Base-by-base conservation (phyloP, 2,329 filamentous ascomycete species). In the Colletotrichum filicis region DNA sequence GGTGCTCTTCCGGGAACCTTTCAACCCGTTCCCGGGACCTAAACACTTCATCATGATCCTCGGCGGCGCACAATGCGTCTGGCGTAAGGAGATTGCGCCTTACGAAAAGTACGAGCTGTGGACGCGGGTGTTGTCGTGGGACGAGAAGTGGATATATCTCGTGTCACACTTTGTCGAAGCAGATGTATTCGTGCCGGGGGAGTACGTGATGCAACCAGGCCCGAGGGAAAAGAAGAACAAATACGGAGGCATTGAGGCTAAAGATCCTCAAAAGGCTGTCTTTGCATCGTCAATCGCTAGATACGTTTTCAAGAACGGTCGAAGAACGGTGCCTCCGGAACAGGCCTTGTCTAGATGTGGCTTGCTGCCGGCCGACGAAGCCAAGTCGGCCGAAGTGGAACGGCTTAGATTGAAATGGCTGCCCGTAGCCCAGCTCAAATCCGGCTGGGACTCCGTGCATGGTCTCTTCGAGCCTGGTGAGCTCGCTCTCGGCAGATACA, bases 291-390 rank as follows among this genome's bases (percentile, higher is more conserved):
- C 91, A 0, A 82, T 95, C 52, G 92, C 89, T 83, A 95, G 95
- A 84, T 95, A 95, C 80, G 94, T 96, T 32, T 91, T 94, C 80
- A 96, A 96, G 85, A 87, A 94, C 69, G 93, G 93, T 1, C 87
- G 96, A 37, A 87, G 96, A 78, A 98, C 96, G 0, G 90, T 98
- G 4, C 91, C 95, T 74, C 95, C 96, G 0, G 93, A 95, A 76
- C 87, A 93, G 57, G 87, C 95, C 11, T 85, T 98, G 30, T 85
- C 89, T 46, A 88, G 92, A 49, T 92, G 92, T 58, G 91, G 92
- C 0, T 85, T 98, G 79, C 84, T 98, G 59, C 96, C 96, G 0
- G 84, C 88, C 68, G 63, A 67, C 22, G 63, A 64, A n/a, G 11
- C 9, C n/a, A 28, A 56, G 11, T 4, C 63, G 37, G 59, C 63